phyloP scores from a whole-genome alignment of 2,329 filamentous ascomycete genomes.

The Cordyceps pruinosa region DNA sequence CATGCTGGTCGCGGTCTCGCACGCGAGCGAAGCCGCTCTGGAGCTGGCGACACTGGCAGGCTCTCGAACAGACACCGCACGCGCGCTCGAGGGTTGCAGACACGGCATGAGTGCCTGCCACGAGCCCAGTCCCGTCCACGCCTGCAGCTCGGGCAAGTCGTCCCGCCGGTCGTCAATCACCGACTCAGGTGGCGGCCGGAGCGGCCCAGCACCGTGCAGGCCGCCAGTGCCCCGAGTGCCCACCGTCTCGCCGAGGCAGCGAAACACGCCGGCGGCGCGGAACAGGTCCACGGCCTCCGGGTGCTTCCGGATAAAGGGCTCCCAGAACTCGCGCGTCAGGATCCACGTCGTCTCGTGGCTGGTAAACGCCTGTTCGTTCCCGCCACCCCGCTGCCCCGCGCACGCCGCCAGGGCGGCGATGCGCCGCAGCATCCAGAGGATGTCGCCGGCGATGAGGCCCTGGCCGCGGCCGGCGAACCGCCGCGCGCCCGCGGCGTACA shows the following conservation, averaged over 20 bases:
- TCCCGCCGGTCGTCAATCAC: not conserved
- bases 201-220: no score
- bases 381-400: not conserved
- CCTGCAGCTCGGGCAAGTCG: not conserved
- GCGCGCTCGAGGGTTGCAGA: not conserved
- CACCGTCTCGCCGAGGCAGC: not conserved
- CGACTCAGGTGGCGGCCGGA: not conserved
- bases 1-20: not conserved
- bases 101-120: not conserved
- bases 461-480: constrained; percentile 3
- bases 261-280: constrained; percentile 22
- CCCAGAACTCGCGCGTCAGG: constrained; percentile 23
- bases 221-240: not conserved
- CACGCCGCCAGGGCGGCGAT: constrained; percentile 19
- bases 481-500: not conserved
- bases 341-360: constrained; percentile 15
- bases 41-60: not conserved
- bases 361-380: constrained; percentile 16
- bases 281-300: constrained; percentile 25
- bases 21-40: not conserved
- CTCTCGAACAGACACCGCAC: not conserved
- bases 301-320: constrained; percentile 25
- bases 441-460: constrained; percentile 21
- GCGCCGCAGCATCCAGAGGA: constrained; percentile 29
- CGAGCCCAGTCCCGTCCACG: not conserved